Base-by-base conservation (phyloP, 73 alveolate species). In the Paramecium sexaurelia region DNA sequence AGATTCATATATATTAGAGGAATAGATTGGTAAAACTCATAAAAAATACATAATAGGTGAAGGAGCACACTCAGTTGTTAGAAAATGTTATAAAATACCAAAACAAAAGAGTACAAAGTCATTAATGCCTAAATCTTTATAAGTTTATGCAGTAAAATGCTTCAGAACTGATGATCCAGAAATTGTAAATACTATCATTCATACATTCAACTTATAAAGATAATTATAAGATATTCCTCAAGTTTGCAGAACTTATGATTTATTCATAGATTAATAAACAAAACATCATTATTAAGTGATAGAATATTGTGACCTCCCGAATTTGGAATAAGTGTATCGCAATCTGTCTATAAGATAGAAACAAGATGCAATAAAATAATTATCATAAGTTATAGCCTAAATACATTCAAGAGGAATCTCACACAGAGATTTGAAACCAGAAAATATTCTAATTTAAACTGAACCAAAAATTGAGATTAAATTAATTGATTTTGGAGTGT, bases 341-440 rank as follows among this genome's bases (percentile, higher is more conserved):
- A 32, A 29, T 19, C 57, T 73, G 2, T 29, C 55, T 27, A 15
- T 36, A 5, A 39, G 73, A 39, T 27, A 78, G 41, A 78, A 29
- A 19, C 22, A 41, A 24, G 29, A 41, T 6, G 22, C 55, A 9
- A 78, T 78, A 7, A 78, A 78, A 43, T 24, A 78, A 15, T 78
- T 78, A 26, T 73, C 55, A 3, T 9, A 19, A 11, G 27, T 61
- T 78, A 33, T 78, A 17, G 68, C 36, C 2, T 10, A 20, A 17
- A 43, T 78, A 17, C 90, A 78, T 78, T 11, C 20, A 4, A 78
- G 51, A 78, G 90, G 90, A 78, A 78, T 78, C 15, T 22, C 55
- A 36, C 90, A 78, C 17, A 78, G 90, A 78, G 90, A 78, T 45
- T 43, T 78, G 19, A 78, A 78, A 43, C 90, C 90, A 20, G 90